A percentile compares a stretch with the other conserved stretches of the same genome.
These are phyloP conservation scores for Lodderomyces elongisporus DNA, from an alignment of 1,139 yeast genomes.

Conservation along the genomic window DNA sequence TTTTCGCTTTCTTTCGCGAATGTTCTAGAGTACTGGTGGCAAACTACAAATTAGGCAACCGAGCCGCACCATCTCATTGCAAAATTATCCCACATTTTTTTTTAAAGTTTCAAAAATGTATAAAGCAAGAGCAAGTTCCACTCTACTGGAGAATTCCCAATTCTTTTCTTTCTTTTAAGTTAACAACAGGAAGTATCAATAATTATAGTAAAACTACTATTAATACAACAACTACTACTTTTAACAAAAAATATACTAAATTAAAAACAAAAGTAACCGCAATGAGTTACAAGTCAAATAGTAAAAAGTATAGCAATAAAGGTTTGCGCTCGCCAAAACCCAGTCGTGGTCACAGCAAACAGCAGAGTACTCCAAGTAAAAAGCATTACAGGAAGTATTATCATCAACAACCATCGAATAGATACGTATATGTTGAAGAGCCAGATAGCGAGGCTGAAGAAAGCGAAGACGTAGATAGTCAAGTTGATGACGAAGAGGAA, in stretches of 20 bases:
- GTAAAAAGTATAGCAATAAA: no score
- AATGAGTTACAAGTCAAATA: no score
- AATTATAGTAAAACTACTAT: no score
- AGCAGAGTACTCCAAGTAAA: constrained; percentile 3
- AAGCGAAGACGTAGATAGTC: constrained; percentile 11
- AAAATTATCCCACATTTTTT: no score
- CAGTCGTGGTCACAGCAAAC: constrained; percentile 1
- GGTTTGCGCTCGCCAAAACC: constrained; percentile 6
- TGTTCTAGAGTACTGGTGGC: constrained; percentile 7
- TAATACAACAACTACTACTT: no score
- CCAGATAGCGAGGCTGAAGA: constrained; percentile 30
- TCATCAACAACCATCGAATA: constrained; percentile 28
- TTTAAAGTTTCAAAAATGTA: constrained; percentile 5
- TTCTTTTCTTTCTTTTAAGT: no score
- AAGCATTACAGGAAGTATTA: constrained; percentile 27
- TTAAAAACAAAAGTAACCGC: no score
- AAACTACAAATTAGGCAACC: constrained; percentile 4
- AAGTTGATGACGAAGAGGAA: constrained; percentile 1
- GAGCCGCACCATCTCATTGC: constrained; percentile 12
- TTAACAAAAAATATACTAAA: no score
- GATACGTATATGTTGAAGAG: constrained; percentile 38
- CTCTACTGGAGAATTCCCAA: no score
- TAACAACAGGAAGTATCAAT: no score
- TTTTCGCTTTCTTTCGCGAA: background rate
- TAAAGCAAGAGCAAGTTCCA: background rate